Percentiles rank a stretch among this genome's conserved stretches.
These are phyloP conservation scores for Trypanosoma conorhini DNA, from an alignment of 208 protist species.

Conservation along the genomic window DNA sequence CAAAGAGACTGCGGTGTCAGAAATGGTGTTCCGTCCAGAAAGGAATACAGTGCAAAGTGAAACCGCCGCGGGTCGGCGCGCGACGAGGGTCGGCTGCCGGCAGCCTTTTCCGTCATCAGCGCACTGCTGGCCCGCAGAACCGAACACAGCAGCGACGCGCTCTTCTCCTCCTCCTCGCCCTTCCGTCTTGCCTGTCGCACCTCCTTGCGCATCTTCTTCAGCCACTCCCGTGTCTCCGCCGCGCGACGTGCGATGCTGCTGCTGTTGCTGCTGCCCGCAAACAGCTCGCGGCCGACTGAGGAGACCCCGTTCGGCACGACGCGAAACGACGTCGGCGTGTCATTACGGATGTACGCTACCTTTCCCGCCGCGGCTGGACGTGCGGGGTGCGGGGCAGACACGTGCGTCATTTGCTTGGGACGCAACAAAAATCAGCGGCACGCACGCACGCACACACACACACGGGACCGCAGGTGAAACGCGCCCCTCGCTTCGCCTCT, in stretches of 20 bases:
- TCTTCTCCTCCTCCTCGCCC: constrained; percentile 20
- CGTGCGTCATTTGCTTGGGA: neutral
- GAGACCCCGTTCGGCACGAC: constrained; percentile 14
- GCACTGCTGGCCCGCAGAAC: constrained; percentile 29
- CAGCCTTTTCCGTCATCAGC: constrained; percentile 11
- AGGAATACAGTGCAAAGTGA: constrained; percentile 39
- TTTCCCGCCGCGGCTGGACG: neutral
- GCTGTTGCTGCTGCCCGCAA: neutral
- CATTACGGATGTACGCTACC: constrained; percentile 11
- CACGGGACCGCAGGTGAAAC: neutral
- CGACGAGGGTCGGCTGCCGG: neutral
- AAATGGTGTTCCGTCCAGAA: constrained; percentile 77
- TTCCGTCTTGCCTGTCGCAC: constrained; percentile 29
- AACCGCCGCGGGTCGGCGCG: neutral
- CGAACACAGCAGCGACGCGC: constrained; percentile 19
- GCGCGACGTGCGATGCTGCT: constrained; percentile 36
- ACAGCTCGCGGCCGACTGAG: constrained; percentile 18
- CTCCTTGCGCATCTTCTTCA: constrained; percentile 50
- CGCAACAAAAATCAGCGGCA: neutral
- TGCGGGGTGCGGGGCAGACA: neutral
- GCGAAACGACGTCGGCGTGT: constrained; percentile 29
- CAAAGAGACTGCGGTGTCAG: constrained; percentile 56
- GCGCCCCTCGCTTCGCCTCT: neutral
- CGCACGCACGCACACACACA: neutral
- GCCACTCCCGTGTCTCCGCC: constrained; percentile 51